These are phyloP conservation scores for Phytophthora constricta DNA, from an alignment of 352 stramenopile genomes.

Conservation along the genomic window DNA sequence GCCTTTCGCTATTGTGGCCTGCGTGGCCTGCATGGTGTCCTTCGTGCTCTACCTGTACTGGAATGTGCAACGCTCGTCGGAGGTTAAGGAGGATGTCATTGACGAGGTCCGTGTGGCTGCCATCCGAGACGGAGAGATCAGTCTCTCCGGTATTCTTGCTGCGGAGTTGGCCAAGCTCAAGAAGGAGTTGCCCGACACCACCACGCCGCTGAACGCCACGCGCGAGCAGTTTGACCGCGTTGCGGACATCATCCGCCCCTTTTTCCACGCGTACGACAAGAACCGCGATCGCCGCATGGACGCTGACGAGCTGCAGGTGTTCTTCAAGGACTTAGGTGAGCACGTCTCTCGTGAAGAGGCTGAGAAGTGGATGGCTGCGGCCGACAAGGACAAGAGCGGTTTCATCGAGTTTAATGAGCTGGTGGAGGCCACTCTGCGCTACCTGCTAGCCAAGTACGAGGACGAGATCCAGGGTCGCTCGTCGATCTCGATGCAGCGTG, in stretches of 20 bases:
- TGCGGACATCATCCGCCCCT: conserved; percentile 91
- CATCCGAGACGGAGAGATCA: conserved; percentile 79
- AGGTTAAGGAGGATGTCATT: conserved; percentile 69
- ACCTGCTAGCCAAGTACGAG: conserved; percentile 85
- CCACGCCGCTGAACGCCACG: conserved; percentile 60
- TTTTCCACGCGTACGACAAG: conserved; percentile 95
- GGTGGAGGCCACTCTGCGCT: conserved; percentile 86
- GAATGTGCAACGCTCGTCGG: conserved; percentile 87
- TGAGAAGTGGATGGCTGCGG: conserved; percentile 83
- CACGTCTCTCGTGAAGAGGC: conserved; percentile 80
- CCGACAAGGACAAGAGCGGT: conserved; percentile 92
- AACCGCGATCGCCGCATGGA: conserved; percentile 92
- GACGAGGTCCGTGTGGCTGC: conserved; percentile 76
- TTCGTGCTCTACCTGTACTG: conserved; percentile 94
- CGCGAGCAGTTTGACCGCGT: conserved; percentile 77
- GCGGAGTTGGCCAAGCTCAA: conserved; percentile 82
- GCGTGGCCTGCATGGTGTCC: conserved; percentile 89
- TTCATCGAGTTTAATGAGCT: conserved; percentile 96
- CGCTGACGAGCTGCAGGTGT: conserved; percentile 89
- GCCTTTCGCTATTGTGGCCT: conserved; percentile 89
- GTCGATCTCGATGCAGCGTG: conserved; percentile 61
- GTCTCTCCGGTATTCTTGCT: conserved; percentile 77
- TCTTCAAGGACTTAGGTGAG: conserved; percentile 96
- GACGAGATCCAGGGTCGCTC: conserved; percentile 53
- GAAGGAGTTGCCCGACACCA: conserved; percentile 38